Conservation (phyloP, 2,329 filamentous ascomycete genomes). For the Fusarium pilosicola region DNA sequence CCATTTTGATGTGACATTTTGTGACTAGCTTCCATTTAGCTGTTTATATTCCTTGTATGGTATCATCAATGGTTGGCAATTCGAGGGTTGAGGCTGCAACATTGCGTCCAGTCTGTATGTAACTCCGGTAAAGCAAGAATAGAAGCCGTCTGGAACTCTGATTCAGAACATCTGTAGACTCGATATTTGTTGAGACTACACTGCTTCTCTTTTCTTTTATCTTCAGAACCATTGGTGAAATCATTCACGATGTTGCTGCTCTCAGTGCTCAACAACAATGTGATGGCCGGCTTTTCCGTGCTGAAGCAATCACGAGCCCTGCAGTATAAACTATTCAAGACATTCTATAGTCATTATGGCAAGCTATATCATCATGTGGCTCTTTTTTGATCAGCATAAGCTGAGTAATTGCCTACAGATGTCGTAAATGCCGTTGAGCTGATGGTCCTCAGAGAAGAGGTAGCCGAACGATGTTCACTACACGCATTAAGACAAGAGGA, state of each 20-base stretch:
- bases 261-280: background rate
- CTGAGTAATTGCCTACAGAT: too few relatives aligned
- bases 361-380: rapidly evolving
- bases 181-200: rapidly evolving
- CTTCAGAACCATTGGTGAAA: background rate
- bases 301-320: background rate
- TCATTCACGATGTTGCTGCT: too few relatives aligned
- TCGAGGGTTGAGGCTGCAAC: background rate
- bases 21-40: too few relatives aligned
- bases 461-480: background rate
- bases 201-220: background rate
- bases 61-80: background rate
- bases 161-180: background rate
- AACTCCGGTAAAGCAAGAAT: background rate
- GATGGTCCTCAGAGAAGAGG: background rate
- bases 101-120: background rate
- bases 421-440: background rate
- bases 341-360: too few relatives aligned
- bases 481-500: rapidly evolving
- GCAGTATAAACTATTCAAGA: rapidly evolving
- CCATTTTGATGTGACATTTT: background rate
- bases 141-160: background rate
- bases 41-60: background rate
- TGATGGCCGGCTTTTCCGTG: background rate
- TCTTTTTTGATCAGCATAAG: too few relatives aligned